Evolutionary conservation across 352 stramenopile genomes (phyloP), one percentile per base, ranked within the genome.

Genomic region (Pseudoperonospora humuli): DNA sequence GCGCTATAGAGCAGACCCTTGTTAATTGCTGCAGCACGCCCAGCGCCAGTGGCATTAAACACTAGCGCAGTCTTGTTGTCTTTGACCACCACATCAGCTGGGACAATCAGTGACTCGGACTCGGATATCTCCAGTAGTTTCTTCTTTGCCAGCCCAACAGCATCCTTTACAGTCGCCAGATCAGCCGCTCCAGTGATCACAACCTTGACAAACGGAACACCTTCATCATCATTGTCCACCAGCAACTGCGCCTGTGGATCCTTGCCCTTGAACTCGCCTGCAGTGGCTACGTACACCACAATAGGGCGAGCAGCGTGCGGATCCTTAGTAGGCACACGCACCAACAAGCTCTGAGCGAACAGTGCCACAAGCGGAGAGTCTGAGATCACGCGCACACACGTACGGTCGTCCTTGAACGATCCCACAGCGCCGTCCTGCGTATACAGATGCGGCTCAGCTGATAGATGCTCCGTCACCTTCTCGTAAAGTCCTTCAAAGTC

Each of bases 371-470:
- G 28, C n/a, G 79, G 70, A 25, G 74, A 84, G 61, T 91, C 79
- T 19, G 79, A 74, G 54, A 91, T 85, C 23, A 91, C 75, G 20
- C 79, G 79, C 33, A 86, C 71, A 48, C 74, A 75, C 19, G 75
- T 79, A 50, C 75, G 75, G 40, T 79, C 74, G 37, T 83, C 75
- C 54, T 82, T 79, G 56, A 75, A 85, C 8, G 75, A 86, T n/a
- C 79, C 79, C 7, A 85, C 67, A 13, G 75, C 79, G 29, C 79
- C 74, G 41, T 91, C 79, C 39, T 86, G 75, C 20, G 76, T 73
- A 52, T 85, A 91, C 42, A 86, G 48, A 38, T 54, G 73, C 1
- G 64, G 42, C 26, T 78, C 59, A 15, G 56, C 59, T 29, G 74
- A 84, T 39, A 91, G 47, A 55, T 87, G 67, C 28, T 83, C 67